Evolutionary conservation across 1,284 basidiomycete genomes (phyloP), one percentile per base, ranked within the genome.

Genomic region (Sporisorium iseilematis-ciliati): DNA sequence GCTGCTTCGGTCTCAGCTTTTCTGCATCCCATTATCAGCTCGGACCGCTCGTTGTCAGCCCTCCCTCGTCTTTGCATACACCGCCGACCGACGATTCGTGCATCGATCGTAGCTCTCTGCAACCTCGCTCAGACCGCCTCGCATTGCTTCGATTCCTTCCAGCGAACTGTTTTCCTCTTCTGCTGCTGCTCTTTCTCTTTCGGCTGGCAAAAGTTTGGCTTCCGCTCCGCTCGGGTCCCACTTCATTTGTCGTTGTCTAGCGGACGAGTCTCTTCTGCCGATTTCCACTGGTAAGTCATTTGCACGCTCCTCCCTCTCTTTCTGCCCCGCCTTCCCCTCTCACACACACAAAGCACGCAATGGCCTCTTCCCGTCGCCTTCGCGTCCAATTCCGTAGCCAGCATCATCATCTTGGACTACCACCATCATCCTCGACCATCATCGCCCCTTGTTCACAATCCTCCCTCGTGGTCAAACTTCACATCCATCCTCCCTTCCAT

Each of bases 201-300:
- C 29, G 23, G 41, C 40, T 23, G 23, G 35, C 40, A 29, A 42
- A 10, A 25, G 18, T 25, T n/a, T n/a, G 4, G 33, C 46, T 46
- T 52, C 41, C 42, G 33, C 43, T 52, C 41, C 42, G 33, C 43
- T 59, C 49, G 40, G 49, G 42, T 29, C 58, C 58, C 58, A 57
- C 50, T 61, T 67, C 65, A 61, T 67, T 50, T 57, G 33, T 38
- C 12, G 14, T 25, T 49, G 26, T 38, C 35, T 12, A 35, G 42
- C 42, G 43, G 51, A 29, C 42, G 33, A 43, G n/a, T 40, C 42
- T 18, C 49, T 38, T 38, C 31, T 20, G 25, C 53, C 52, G 38
- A 7, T 29, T 41, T 33, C 29, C n/a, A 23, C 21, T 25, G 42
- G 54, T 56, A 56, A 56, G 54, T 56, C 42, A 18, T 45, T 23